These are phyloP conservation scores for Aspergillus aculeatus DNA, from an alignment of 2,329 filamentous ascomycete genomes.

Conservation along the genomic window DNA sequence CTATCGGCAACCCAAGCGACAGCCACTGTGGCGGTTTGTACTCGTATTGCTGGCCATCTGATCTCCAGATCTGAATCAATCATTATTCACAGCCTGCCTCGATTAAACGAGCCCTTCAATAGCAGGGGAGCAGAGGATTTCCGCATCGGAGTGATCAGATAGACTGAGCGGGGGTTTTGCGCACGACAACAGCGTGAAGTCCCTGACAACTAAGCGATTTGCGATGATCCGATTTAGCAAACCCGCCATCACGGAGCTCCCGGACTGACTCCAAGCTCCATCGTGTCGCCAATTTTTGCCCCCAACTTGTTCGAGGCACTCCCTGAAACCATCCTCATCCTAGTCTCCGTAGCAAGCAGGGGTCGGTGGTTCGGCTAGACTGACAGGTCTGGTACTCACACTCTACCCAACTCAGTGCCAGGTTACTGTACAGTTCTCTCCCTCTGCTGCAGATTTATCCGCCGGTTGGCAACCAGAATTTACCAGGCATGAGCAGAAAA, in stretches of 20 bases:
- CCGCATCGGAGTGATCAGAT: neutral
- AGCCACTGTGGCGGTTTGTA: slow-evolving; percentile 15
- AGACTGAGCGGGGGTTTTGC: neutral
- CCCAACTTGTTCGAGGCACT: neutral
- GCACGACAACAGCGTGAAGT: neutral
- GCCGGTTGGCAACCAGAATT: slow-evolving; percentile 1
- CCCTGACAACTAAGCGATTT: neutral
- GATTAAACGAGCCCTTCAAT: no score
- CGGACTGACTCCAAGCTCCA: neutral
- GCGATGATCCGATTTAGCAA: neutral
- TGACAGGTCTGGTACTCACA: neutral
- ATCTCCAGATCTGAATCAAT: slow-evolving; percentile 3
- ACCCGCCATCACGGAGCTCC: neutral
- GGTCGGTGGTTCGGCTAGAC: neutral
- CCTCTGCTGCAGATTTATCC: slow-evolving; percentile 2
- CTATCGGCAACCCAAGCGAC: slow-evolving; percentile 2
- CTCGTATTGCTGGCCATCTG: slow-evolving; percentile 15
- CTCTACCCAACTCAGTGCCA: no score
- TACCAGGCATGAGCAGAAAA: neutral
- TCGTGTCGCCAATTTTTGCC: neutral
- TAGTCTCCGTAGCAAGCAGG: neutral
- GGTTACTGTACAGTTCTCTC: neutral
- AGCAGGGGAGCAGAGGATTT: neutral
- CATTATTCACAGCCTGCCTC: neutral
- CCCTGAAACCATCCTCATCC: slow-evolving; percentile 1